phyloP scores from a whole-genome alignment of 2,329 filamentous ascomycete species.

The Sporothrix pseudoabietina region DNA sequence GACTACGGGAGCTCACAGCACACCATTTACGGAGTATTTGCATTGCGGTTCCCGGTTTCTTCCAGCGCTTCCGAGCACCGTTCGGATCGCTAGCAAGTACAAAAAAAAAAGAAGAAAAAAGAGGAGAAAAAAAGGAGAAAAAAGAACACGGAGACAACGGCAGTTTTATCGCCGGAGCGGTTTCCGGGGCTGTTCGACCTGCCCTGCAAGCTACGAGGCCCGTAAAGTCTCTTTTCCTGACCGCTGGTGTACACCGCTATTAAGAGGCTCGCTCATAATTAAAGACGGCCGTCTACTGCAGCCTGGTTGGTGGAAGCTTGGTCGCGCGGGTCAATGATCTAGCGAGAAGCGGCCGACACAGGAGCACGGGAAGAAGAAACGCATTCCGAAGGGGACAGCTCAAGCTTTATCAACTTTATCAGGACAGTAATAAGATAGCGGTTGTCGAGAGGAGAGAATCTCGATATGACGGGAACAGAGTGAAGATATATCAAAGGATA shows the following conservation, averaged over 20 bases:
- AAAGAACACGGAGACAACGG: conserved; percentile 4
- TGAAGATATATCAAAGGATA: background rate
- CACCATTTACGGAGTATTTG: background rate
- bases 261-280: background rate
- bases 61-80: background rate
- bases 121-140: too few species aligned
- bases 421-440: too few species aligned
- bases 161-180: conserved; percentile 11
- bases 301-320: conserved; percentile 9
- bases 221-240: background rate
- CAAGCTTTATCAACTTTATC: background rate
- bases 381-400: background rate
- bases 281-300: background rate
- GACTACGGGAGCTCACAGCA: background rate
- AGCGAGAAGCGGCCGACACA: conserved; percentile 19
- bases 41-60: background rate
- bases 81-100: background rate
- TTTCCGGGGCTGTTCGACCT: background rate
- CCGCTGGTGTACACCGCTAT: background rate
- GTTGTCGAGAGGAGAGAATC: background rate
- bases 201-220: background rate
- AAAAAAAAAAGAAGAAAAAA: too few species aligned
- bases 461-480: background rate
- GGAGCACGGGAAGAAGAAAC: background rate
- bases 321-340: conserved; percentile 11